Percentiles rank a stretch among this genome's conserved stretches.
These are phyloP conservation scores for Pythium aphanidermatum DNA, from an alignment of 352 stramenopile species.

Conservation along the genomic window DNA sequence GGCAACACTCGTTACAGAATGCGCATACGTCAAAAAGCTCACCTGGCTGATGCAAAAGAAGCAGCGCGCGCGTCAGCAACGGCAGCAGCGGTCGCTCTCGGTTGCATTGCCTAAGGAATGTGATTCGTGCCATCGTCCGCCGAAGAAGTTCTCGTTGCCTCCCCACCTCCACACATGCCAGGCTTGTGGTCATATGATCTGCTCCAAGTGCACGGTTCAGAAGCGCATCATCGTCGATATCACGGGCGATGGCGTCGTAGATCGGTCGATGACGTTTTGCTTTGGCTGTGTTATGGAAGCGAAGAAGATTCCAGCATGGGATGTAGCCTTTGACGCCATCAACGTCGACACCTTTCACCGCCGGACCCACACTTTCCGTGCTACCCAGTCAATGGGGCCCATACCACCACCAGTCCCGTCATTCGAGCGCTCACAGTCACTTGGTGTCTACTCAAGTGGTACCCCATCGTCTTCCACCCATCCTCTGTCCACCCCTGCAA, in stretches of 20 bases:
- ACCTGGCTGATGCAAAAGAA: conserved; percentile 40
- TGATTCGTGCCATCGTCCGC: conserved; percentile 23
- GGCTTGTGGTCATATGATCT: conserved; percentile 40
- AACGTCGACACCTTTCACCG: background rate
- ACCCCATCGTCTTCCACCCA: background rate
- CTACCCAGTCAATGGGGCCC: too few relatives aligned
- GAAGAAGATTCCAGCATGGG: conserved; percentile 36
- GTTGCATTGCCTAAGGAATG: conserved; percentile 8
- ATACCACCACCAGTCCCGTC: conserved; percentile 2
- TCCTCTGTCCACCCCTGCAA: background rate
- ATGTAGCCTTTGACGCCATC: conserved; percentile 33
- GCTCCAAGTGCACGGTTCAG: conserved; percentile 39
- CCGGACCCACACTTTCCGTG: too few relatives aligned
- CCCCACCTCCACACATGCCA: conserved; percentile 23
- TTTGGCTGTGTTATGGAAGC: conserved; percentile 38
- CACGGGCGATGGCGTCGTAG: conserved; percentile 19
- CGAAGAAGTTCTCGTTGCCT: conserved; percentile 10
- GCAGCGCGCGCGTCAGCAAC: conserved; percentile 9
- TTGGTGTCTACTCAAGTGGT: background rate
- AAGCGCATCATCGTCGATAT: conserved; percentile 61
- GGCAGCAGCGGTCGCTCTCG: background rate
- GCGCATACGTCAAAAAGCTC: conserved; percentile 54
- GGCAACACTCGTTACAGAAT: conserved; percentile 35
- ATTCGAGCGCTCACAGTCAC: conserved; percentile 8
- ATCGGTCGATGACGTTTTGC: conserved; percentile 41